These are phyloP conservation scores for Aaosphaeria arxii DNA, from an alignment of 2,329 filamentous ascomycete genomes.

Conservation along the genomic window DNA sequence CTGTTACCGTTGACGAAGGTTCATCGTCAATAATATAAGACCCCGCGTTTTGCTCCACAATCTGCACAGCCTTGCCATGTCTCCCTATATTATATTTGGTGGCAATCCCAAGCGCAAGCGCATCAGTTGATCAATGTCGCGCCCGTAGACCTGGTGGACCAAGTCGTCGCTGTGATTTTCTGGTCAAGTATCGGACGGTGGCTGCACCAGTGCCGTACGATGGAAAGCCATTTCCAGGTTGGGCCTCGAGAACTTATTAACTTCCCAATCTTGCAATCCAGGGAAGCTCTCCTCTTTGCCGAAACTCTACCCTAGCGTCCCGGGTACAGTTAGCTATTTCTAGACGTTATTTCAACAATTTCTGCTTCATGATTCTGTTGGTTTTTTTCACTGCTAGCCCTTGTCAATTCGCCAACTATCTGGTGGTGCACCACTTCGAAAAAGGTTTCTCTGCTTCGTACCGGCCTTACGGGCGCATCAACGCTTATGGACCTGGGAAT, in stretches of 20 bases:
- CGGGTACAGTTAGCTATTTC: no score
- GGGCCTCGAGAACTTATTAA: conserved; percentile 3
- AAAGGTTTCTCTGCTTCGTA: no score
- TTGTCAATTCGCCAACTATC: no score
- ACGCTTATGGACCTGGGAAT: no score
- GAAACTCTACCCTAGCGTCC: no score
- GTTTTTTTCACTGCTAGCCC: no score
- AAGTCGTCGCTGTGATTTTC: conserved; percentile 1
- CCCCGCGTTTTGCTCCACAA: conserved; percentile 18
- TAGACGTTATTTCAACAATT: no score
- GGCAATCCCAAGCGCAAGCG: conserved; percentile 4
- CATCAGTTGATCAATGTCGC: conserved; percentile 12
- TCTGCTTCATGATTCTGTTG: no score
- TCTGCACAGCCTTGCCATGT: conserved; percentile 14
- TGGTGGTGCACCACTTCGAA: no score
- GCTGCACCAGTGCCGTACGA: conserved; percentile 10
- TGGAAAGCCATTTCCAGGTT: conserved; percentile 13
- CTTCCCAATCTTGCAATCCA: conserved; percentile 1
- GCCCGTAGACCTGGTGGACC: conserved; percentile 5
- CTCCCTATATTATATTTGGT: conserved; percentile 11
- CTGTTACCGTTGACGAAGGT: conserved; percentile 1
- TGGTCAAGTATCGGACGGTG: conserved; percentile 1
- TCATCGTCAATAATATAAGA: conserved; percentile 11
- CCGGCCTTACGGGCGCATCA: no score
- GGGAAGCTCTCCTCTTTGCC: background rate